These are phyloP conservation scores for Cyberlindnera mycetangii DNA, from an alignment of 805 yeast genomes.

Conservation along the genomic window DNA sequence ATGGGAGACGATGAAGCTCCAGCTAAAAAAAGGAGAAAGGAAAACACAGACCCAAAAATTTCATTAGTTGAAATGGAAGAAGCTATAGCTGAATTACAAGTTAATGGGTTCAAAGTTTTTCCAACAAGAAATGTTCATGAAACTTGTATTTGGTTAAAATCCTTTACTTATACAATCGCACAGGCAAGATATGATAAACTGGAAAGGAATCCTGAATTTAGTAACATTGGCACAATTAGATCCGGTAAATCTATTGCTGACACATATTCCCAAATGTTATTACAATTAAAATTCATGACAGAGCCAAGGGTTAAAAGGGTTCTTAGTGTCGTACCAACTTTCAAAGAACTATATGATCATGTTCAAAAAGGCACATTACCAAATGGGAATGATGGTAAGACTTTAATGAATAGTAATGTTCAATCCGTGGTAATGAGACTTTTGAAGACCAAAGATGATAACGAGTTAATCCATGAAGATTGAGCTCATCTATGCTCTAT, in stretches of 20 bases:
- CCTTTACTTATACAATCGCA: slow-evolving; percentile 56
- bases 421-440: slow-evolving; percentile 46
- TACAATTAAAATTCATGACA: slow-evolving; percentile 59
- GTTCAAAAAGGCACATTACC: slow-evolving; percentile 35
- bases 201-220: slow-evolving; percentile 50
- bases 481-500: not conserved
- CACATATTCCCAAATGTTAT: slow-evolving; percentile 46
- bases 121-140: slow-evolving; percentile 47
- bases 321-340: slow-evolving; percentile 37
- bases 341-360: slow-evolving; percentile 32
- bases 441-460: slow-evolving; percentile 49
- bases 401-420: slow-evolving; percentile 47
- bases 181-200: slow-evolving; percentile 51
- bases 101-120: slow-evolving; percentile 48
- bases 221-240: slow-evolving; percentile 52
- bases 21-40: slow-evolving; percentile 2
- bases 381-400: slow-evolving; percentile 40
- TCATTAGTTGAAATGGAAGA: slow-evolving; percentile 35
- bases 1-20: slow-evolving; percentile 4
- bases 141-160: slow-evolving; percentile 48
- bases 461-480: slow-evolving; percentile 30
- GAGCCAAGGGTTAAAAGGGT: slow-evolving; percentile 46
- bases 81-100: slow-evolving; percentile 43
- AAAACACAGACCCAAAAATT: slow-evolving; percentile 6
- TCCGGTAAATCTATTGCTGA: slow-evolving; percentile 50